A percentile compares a stretch with the other conserved stretches of the same genome.
phyloP scores from a whole-genome alignment of 2,329 filamentous ascomycete species.

The Coleophoma eucalyptorum region DNA sequence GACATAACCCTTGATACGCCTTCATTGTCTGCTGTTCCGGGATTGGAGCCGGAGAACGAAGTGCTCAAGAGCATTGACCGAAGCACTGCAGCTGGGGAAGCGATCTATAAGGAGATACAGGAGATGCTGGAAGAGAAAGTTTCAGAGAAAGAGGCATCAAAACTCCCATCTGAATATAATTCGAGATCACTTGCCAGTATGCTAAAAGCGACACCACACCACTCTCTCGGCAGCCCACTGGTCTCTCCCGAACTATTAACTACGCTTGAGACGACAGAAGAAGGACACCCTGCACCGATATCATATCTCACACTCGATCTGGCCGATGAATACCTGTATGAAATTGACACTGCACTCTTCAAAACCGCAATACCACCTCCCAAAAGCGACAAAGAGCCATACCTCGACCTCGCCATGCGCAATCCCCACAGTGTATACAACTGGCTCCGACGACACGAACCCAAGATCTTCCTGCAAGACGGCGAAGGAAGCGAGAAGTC shows the following conservation, averaged over 20 bases:
- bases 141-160: conserved; percentile 3
- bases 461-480: conserved; percentile 75
- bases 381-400: conserved; percentile 32
- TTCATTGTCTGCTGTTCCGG: conserved; percentile 16
- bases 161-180: conserved; percentile 7
- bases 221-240: conserved; percentile 10
- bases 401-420: conserved; percentile 51
- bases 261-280: conserved; percentile 35
- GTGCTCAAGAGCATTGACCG: conserved; percentile 14
- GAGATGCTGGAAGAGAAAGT: conserved; percentile 19
- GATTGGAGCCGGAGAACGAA: conserved; percentile 20
- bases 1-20: conserved; percentile 49
- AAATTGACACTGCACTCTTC: conserved; percentile 39
- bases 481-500: conserved; percentile 37
- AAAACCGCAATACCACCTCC: conserved; percentile 21
- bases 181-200: conserved; percentile 24
- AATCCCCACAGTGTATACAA: conserved; percentile 95
- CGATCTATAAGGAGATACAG: conserved; percentile 20
- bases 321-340: conserved; percentile 69
- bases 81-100: conserved; percentile 20
- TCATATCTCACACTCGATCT: conserved; percentile 67
- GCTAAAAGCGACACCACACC: conserved; percentile 20
- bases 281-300: conserved; percentile 50
- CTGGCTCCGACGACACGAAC: conserved; percentile 84
- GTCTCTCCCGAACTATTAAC: conserved; percentile 29